Evolutionary conservation across 78 protist species (phyloP).

Genomic region (Diacronema lutheri): DNA sequence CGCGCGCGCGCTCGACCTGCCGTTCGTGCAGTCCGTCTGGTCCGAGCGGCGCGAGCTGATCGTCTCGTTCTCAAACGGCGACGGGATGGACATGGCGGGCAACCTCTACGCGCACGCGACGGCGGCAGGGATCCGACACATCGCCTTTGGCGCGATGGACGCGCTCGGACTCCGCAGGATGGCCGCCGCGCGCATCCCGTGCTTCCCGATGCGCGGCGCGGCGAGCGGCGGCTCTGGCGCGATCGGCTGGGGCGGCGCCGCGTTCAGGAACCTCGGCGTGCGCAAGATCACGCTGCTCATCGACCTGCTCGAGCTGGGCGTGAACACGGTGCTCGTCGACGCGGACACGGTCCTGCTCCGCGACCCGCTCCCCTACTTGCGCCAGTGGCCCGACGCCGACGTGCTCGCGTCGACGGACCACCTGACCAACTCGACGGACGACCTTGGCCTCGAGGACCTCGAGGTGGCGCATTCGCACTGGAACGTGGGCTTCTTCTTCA

Average conservation of each 20-base stretch:
- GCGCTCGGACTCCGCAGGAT: not conserved
- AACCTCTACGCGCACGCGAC: not conserved
- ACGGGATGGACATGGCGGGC: not conserved
- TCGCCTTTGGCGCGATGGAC: not conserved
- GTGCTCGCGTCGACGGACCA: not conserved
- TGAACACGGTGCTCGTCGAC: not conserved
- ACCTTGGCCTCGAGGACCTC: not conserved
- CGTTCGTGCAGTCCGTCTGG: too few species aligned
- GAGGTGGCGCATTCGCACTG: not conserved
- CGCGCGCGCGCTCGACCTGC: too few species aligned
- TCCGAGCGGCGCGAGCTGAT: too few species aligned
- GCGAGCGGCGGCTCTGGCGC: not conserved
- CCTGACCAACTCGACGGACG: not conserved
- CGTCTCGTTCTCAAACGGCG: not conserved
- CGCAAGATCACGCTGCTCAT: not conserved
- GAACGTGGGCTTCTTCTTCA: not conserved
- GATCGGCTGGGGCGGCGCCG: not conserved
- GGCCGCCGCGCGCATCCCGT: not conserved
- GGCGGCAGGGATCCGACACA: not conserved
- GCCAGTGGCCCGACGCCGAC: not conserved
- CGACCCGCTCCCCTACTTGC: not conserved
- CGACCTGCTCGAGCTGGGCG: not conserved
- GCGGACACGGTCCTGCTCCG: not conserved
- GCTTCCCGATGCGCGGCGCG: not conserved
- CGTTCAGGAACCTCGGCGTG: not conserved